phyloP scores from a whole-genome alignment of 495 filamentous ascomycete species.

The Penicillium bialowiezense region DNA sequence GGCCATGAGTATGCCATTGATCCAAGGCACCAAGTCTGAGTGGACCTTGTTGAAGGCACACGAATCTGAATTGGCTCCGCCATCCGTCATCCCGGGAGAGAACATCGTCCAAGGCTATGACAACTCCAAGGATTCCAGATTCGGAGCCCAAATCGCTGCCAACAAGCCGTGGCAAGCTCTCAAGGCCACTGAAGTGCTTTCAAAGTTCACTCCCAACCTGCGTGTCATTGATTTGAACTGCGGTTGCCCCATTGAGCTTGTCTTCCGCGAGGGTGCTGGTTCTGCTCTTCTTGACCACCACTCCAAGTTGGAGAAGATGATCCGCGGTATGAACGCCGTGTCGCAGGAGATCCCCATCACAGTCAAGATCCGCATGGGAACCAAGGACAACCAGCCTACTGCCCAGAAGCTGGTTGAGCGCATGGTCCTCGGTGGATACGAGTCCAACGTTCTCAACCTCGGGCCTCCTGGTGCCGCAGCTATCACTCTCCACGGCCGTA shows the following conservation, averaged over 20 bases:
- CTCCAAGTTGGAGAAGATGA: constrained; percentile 83
- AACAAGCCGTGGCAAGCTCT: constrained; percentile 84
- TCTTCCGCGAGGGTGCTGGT: constrained; percentile 81
- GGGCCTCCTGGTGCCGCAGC: constrained; percentile 82
- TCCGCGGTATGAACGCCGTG: constrained; percentile 91
- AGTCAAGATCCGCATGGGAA: constrained; percentile 91
- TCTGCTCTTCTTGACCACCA: constrained; percentile 88
- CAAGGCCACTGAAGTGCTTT: constrained; percentile 80
- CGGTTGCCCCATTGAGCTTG: constrained; percentile 92
- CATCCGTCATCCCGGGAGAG: constrained; percentile 45
- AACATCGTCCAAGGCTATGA: constrained; percentile 68
- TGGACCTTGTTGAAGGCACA: constrained; percentile 95
- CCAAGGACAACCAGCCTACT: constrained; percentile 72
- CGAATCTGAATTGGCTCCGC: constrained; percentile 70
- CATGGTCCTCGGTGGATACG: constrained; percentile 73
- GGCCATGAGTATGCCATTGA: constrained; percentile 86
- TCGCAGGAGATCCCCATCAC: constrained; percentile 85
- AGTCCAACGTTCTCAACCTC: constrained; percentile 53
- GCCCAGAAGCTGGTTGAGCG: constrained; percentile 78
- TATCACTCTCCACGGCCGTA: constrained; percentile 90
- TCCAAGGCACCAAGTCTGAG: constrained; percentile 89
- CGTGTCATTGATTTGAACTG: constrained; percentile 93
- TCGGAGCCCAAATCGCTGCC: constrained; percentile 87
- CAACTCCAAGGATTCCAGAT: constrained; percentile 76
- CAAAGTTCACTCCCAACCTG: constrained; percentile 70